Conservation (phyloP, 345 rosid species). For the Angophora floribunda region DNA sequence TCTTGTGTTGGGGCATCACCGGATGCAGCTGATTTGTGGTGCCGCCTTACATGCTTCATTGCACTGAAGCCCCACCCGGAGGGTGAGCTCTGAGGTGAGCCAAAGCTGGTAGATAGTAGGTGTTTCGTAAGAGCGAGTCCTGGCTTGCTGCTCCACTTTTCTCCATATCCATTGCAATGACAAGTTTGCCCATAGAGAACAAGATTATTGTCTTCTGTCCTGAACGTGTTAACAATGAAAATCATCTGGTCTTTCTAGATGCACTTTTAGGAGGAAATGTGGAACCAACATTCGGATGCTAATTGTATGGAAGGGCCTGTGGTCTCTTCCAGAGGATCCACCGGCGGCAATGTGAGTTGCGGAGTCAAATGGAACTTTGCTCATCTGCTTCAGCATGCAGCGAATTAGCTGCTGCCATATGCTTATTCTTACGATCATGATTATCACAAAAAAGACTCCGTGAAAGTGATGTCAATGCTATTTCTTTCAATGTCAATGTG, state of each 20-base stretch:
- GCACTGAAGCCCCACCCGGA: background rate
- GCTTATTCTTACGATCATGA: background rate
- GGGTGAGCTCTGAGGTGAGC: constrained; percentile 6
- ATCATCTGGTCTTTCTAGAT: background rate
- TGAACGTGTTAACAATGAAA: background rate
- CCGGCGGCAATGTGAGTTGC: background rate
- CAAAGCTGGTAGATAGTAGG: background rate
- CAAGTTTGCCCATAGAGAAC: background rate
- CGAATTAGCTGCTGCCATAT: background rate
- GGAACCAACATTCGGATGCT: background rate
- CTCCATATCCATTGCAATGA: background rate
- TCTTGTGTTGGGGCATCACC: background rate
- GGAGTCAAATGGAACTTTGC: background rate
- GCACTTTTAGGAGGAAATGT: background rate
- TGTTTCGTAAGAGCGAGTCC: background rate
- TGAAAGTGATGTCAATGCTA: background rate
- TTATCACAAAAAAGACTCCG: background rate
- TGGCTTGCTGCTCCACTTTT: background rate
- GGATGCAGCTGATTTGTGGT: constrained; percentile 2
- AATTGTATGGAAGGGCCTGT: background rate
- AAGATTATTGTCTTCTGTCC: background rate
- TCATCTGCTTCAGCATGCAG: constrained; percentile 9
- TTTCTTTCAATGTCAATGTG: background rate
- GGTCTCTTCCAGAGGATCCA: background rate
- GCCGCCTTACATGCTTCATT: constrained; percentile 20